Base-by-base conservation (phyloP, 2,329 filamentous ascomycete species). In the Phaeosphaeria sp. region DNA sequence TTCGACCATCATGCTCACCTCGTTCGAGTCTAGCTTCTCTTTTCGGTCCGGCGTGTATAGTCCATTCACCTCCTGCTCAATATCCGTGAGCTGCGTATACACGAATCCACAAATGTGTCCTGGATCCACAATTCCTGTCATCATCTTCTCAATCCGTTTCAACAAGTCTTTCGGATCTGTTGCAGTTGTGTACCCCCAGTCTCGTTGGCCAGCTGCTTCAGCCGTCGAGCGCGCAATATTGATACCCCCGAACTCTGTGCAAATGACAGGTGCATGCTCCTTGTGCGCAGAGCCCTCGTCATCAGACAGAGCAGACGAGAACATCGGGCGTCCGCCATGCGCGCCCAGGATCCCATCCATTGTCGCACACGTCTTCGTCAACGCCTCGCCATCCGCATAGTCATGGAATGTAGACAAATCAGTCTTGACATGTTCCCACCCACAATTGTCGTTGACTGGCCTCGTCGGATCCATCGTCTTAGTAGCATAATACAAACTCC, bases 371-470 rank as follows among this genome's bases (percentile, higher is more conserved):
- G 84, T 85, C 57, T 82, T 77, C 5, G 82, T 78, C 6, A 90
- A 80, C 21, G 81, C 83, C 0, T 83, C 78, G 0, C 80, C 85
- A 65, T 90, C 87, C 18, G 81, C 79, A 69, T 90, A 90, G 72
- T 90, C 87, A 71, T 90, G 88, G 78, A 88, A 90, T 0, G 88
- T 89, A 22, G 84, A 86, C 1, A 90, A 76, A 63, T 90, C 88
- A 0, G 85, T 88, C 11, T 80, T 65, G 6, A 90, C 87, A 61
- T 90, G 87, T 67, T 90, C 87, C 88, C 88, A 90, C 33, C 88
- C 88, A 63, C 88, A 90, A 73, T 90, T 90, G 72, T 90, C 88
- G 67, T 90, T 90, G 67, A 90, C 81, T 17, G 87, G 87, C 6
- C 88, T 78, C 0, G 84, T 89, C 1, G 85, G 81, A 62, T 90